Conservation (phyloP, 2,329 filamentous ascomycete genomes). For the Ascochyta koolunga region DNA sequence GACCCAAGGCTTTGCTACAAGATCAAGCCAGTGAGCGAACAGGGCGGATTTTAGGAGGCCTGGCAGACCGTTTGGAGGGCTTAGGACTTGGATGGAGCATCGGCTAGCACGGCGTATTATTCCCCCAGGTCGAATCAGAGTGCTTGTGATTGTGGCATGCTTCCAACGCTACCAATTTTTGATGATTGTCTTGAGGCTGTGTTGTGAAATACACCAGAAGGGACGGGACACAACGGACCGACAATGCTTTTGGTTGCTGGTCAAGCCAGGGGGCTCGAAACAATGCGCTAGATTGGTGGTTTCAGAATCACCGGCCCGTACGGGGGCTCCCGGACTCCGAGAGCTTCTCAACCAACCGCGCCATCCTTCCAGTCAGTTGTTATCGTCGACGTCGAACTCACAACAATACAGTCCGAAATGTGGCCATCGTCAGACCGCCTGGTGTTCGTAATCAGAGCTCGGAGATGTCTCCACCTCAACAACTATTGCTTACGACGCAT, state of each 20-base stretch:
- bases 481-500: conserved; percentile 5
- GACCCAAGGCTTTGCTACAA: conserved; percentile 8
- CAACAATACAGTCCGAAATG: not conserved
- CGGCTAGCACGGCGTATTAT: not conserved
- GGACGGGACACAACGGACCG: not conserved
- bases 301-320: conserved; percentile 16
- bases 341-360: conserved; percentile 4
- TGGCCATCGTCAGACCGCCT: conserved; percentile 5
- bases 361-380: not conserved
- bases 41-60: conserved; percentile 22
- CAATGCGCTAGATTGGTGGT: conserved; percentile 6
- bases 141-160: no score
- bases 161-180: no score
- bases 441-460: not conserved
- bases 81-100: conserved; percentile 28
- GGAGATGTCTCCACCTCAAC: no score
- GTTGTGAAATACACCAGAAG: not conserved
- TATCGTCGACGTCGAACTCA: not conserved
- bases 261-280: conserved; percentile 7
- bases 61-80: conserved; percentile 27
- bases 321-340: conserved; percentile 15
- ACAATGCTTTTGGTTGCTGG: no score
- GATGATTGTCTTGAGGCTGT: not conserved
- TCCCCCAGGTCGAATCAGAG: no score
- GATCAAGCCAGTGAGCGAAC: conserved; percentile 15